A percentile compares a stretch with the other conserved stretches of the same genome.
These are phyloP conservation scores for Cardamine resedifolia DNA, from an alignment of 345 rosid genomes.

Conservation along the genomic window DNA sequence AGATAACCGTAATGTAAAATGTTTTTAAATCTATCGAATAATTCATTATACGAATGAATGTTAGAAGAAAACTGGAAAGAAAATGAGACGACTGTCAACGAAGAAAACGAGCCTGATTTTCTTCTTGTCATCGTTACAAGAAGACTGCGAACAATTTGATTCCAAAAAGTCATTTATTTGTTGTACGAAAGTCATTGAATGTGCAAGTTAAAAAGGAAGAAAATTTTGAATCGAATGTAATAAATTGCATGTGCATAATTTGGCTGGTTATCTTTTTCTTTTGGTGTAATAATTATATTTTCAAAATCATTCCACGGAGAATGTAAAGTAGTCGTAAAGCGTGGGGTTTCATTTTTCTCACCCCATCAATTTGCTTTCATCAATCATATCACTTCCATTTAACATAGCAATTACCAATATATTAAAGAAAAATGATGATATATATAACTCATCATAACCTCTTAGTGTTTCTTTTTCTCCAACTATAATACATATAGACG, in stretches of 20 bases:
- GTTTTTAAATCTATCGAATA: neutral
- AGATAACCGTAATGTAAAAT: too few species aligned
- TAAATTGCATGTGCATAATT: slow-evolving; percentile 31
- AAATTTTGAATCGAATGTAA: slow-evolving; percentile 25
- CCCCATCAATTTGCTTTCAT: slow-evolving; percentile 31
- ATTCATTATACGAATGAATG: neutral
- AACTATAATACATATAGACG: neutral
- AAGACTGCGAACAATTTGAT: slow-evolving; percentile 15
- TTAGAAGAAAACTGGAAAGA: neutral
- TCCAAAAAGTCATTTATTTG: neutral
- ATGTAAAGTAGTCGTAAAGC: slow-evolving; percentile 43
- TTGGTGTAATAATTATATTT: slow-evolving; percentile 27
- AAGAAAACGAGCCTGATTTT: neutral
- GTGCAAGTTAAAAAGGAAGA: neutral
- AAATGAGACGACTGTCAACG: neutral
- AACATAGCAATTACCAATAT: slow-evolving; percentile 22
- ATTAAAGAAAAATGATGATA: slow-evolving; percentile 15
- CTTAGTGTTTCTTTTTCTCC: slow-evolving; percentile 10
- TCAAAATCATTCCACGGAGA: slow-evolving; percentile 26
- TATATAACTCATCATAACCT: slow-evolving; percentile 26
- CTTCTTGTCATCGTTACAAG: neutral
- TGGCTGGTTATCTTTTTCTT: slow-evolving; percentile 30
- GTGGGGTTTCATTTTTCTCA: slow-evolving; percentile 34
- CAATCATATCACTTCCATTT: slow-evolving; percentile 38
- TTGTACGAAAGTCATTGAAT: slow-evolving; percentile 5